Evolutionary conservation across 176 grass and related monocot genomes (phyloP), one percentile per base, ranked within the genome.

Genomic region (Zizania latifolia): DNA sequence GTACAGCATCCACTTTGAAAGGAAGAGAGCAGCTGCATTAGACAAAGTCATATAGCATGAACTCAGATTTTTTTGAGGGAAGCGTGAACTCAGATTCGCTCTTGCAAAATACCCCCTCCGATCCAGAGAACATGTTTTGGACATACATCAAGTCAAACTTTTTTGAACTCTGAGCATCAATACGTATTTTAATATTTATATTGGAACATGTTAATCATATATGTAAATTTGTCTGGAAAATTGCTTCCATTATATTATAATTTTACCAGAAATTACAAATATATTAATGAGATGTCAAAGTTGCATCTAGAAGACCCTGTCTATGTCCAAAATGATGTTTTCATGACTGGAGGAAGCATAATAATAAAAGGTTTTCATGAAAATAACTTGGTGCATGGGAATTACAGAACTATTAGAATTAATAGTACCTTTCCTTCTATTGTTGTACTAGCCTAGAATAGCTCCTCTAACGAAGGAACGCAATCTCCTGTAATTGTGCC

Each of bases 1-100:
- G 77, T 46, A 98, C 79, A 41, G 89, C 95, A 83, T 85, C 84
- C 82, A 91, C 86, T 86, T 98, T 98, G 68, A 92, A 88, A 70
- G 95, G 94, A 81, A 98, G 86, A 80, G 91, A 93, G 69, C 86
- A 90, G 79, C 95, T 94, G 81, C 75, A 70, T 79, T 68, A 78
- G 26, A 83, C 6, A 48, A 65, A 84, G 82, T 74, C 35, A 77
- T 39, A 82, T 39, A 36, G 62, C 36, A 17, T 74, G 65, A 73
- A 78, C 32, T 65, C n/a, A 71, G 46, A 58, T 56, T 43, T 68
- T n/a, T n/a, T n/a, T n/a, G n/a, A n/a, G n/a, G n/a, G n/a, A n/a
- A 36, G 62, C 36, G 16, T 74, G 65, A 73, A 78, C 32, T 65
- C n/a, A 71, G 46, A 58, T 56, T 43, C 58, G 12, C 12, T 60